Evolutionary conservation across 208 protist species (phyloP).

Genomic region (Tritrichomonas foetus): DNA sequence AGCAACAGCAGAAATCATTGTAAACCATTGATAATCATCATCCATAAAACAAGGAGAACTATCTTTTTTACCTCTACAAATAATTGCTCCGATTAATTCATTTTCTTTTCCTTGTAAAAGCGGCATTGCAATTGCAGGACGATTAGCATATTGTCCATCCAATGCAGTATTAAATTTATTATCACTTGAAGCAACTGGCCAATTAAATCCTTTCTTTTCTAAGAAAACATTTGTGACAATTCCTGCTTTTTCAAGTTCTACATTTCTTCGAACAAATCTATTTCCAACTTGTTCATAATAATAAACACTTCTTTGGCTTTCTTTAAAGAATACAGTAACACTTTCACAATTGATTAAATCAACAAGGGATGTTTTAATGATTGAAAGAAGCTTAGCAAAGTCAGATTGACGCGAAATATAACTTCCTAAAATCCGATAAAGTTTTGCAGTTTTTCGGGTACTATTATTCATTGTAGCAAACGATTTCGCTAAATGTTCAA

Average conservation of each 20-base stretch:
- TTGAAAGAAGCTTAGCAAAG: background rate
- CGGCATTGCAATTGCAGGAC: background rate
- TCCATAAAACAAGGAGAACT: background rate
- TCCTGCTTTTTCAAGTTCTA: background rate
- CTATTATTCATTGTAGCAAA: background rate
- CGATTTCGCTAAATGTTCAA: background rate
- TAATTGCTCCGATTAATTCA: background rate
- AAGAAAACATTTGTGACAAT: background rate
- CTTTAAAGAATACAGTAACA: background rate
- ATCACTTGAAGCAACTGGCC: background rate
- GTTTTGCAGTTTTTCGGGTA: background rate
- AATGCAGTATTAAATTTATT: background rate
- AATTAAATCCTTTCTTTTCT: background rate
- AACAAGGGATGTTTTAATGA: background rate
- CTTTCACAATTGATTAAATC: background rate
- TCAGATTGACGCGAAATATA: background rate
- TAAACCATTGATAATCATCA: background rate
- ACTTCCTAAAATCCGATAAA: background rate
- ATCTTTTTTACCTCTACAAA: background rate
- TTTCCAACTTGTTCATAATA: background rate
- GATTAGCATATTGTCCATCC: background rate
- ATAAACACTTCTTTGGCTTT: background rate
- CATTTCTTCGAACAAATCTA: background rate
- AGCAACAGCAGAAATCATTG: background rate
- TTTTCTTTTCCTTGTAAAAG: background rate